Evolutionary conservation across 345 rosid genomes (phyloP).

Genomic region (Salix dunnii): DNA sequence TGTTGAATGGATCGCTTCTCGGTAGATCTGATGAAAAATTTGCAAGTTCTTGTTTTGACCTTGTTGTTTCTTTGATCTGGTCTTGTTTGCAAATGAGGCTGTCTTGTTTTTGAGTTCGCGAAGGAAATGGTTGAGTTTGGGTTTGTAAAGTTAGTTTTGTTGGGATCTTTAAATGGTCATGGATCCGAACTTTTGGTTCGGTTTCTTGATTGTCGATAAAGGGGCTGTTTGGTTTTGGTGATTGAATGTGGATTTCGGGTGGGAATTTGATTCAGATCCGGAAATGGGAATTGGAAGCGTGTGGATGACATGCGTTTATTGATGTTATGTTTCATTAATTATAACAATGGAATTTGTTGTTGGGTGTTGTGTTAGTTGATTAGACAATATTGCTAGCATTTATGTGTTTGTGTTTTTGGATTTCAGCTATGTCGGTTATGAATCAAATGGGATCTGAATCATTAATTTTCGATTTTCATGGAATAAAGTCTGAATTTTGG

Average conservation of each 20-base stretch:
- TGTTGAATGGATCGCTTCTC: not conserved
- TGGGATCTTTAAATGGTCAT: not conserved
- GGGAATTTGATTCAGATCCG: conserved; percentile 8
- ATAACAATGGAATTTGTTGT: not conserved
- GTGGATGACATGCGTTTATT: not conserved
- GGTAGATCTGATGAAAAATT: not conserved
- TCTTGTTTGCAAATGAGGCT: not conserved
- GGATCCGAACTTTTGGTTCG: not conserved
- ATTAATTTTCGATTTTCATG: not conserved
- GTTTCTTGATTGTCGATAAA: not conserved
- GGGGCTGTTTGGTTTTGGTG: not conserved
- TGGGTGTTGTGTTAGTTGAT: not conserved
- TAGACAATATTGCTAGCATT: not conserved
- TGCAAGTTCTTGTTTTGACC: not conserved
- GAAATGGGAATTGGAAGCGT: not conserved
- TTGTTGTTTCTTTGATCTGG: not conserved
- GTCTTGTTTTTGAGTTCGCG: not conserved
- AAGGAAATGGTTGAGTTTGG: not conserved
- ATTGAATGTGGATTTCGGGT: not conserved
- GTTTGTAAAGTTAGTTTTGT: not conserved
- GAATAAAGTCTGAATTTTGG: not conserved
- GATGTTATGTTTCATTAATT: not conserved
- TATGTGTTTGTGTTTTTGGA: not conserved
- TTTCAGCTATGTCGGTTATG: not conserved
- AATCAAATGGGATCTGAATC: not conserved